Base-by-base conservation (phyloP, 371 early-diverging fungal genomes). In the Rhizopus arrhizus region DNA sequence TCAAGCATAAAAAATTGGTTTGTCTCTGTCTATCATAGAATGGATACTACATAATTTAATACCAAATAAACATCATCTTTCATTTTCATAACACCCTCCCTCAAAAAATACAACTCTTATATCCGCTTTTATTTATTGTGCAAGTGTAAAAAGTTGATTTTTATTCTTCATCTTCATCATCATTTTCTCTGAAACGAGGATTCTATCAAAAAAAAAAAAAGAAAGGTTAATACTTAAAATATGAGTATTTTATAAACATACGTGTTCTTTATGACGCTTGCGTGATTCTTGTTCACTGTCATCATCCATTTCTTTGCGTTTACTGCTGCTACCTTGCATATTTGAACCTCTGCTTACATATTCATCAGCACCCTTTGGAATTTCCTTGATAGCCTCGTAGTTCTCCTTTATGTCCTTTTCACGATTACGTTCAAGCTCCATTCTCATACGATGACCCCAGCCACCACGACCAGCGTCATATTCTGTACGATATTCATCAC, bases 401-500 rank as follows among this genome's bases (percentile, higher is more conserved):
- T 81, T 81, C 40, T 81, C 86, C 60, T 89, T 88, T 34, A 85
- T 77, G 46, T 85, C 78, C 47, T 75, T 69, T 53, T 82, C 82
- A 62, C 85, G 80, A 41, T 87, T 88, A 13, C 81, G 78, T 57
- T 85, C 86, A 34, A 87, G 79, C 59, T 89, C 81, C 48, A 71
- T 58, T 10, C 89, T 83, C 61, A 84, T 80, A 52, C 89, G 83
- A 61, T 92, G 92, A 40, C 96, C 98, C 94, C 95, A 99, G 15
- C 99, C 99, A 56, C 99, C 99, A 49, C 98, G 85, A 12, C 96
- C 97, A 35, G 92, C 85, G 73, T 99, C 99, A 65, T 89, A 99
- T 55, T 96, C 97, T 47, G 85, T 87, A 33, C 97, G 87, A 70
- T 92, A 91, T 72, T 99, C 98, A 68, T 97, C 98, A 59, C 98